A percentile compares a stretch with the other conserved stretches of the same genome.
Conservation (phyloP, 2,329 filamentous ascomycete species). For the Paraconiothyrium brasiliense region DNA sequence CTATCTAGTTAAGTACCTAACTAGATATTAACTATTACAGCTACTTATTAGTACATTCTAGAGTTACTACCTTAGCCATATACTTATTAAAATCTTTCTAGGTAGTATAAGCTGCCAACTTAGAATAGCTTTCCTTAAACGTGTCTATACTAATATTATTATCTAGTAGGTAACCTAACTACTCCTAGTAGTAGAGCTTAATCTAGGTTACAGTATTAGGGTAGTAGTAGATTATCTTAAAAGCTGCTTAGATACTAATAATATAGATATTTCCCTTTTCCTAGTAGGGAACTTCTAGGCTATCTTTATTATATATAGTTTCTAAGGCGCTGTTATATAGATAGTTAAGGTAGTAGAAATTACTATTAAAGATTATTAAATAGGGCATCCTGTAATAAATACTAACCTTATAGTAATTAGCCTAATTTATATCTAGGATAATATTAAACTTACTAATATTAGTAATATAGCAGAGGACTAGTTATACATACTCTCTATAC, state of each 20-base stretch:
- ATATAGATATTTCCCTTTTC: background rate
- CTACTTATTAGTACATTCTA: too few species aligned
- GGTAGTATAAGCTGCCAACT: too few species aligned
- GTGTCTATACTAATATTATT: too few species aligned
- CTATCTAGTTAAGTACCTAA: too few species aligned
- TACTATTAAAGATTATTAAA: background rate
- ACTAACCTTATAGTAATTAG: background rate
- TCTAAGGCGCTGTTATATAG: background rate
- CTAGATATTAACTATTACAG: too few species aligned
- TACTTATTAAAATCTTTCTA: too few species aligned
- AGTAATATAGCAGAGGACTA: background rate
- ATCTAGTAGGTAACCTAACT: too few species aligned
- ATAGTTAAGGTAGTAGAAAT: background rate
- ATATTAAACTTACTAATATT: slow-evolving; percentile 3
- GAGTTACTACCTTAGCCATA: too few species aligned
- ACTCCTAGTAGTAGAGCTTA: background rate
- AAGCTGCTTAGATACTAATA: background rate
- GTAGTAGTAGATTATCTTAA: background rate
- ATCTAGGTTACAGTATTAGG: background rate
- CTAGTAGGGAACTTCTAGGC: background rate
- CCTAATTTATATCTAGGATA: slow-evolving; percentile 1
- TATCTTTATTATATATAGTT: too few species aligned
- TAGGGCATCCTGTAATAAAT: background rate
- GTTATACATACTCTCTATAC: background rate
- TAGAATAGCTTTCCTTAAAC: too few species aligned